These are phyloP conservation scores for Bryoerythrophyllum caledonicum DNA, from an alignment of 225 moss, liverwort and hornwort genomes.

Conservation along the genomic window DNA sequence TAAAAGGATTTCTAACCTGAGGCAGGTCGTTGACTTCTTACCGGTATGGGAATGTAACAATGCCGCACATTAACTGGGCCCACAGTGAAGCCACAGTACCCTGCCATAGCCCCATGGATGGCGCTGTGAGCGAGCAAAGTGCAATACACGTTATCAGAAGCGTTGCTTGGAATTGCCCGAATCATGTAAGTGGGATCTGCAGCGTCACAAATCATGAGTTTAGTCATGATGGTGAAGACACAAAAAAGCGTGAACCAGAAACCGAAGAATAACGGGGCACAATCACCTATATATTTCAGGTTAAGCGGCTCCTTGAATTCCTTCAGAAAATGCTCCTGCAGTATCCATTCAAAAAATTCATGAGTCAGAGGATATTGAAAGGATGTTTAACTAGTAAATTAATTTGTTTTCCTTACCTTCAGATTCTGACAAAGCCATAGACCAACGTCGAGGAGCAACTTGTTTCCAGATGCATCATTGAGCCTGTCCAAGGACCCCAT, in stretches of 20 bases:
- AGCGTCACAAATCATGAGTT: constrained; percentile 15
- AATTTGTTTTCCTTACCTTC: constrained; percentile 39
- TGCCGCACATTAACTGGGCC: constrained; percentile 76
- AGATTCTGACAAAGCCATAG: constrained; percentile 68
- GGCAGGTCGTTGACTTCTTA: neutral
- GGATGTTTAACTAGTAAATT: neutral
- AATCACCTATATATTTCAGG: constrained; percentile 58
- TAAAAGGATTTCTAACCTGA: neutral
- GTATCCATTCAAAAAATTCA: neutral
- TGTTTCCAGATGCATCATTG: constrained; percentile 74
- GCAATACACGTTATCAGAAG: constrained; percentile 83
- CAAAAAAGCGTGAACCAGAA: neutral
- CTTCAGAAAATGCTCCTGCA: constrained; percentile 58
- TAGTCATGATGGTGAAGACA: neutral
- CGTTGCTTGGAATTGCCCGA: constrained; percentile 82
- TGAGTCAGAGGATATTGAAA: neutral
- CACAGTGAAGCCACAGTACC: constrained; percentile 70
- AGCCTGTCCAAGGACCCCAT: constrained; percentile 46
- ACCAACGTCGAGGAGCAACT: constrained; percentile 68
- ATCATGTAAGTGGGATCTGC: constrained; percentile 89
- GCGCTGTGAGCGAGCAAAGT: constrained; percentile 80
- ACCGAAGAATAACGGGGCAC: neutral
- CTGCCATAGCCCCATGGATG: constrained; percentile 87
- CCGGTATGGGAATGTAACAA: constrained; percentile 71
- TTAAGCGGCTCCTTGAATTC: constrained; percentile 56